phyloP scores from a whole-genome alignment of 2,329 filamentous ascomycete genomes.

The Microsporum audouinii region DNA sequence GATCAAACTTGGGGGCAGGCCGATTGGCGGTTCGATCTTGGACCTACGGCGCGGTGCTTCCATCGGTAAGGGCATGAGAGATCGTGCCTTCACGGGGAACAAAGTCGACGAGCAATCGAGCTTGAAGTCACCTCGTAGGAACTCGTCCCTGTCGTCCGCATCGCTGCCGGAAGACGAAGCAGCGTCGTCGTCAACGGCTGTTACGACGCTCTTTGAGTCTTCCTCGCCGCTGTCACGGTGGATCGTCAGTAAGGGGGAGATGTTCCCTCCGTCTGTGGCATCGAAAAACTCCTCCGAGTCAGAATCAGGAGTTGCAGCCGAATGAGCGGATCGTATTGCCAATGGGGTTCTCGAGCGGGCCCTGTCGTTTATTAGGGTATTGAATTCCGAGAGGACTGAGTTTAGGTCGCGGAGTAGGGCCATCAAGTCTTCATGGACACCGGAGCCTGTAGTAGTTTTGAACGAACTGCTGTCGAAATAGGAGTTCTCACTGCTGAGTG shows the following conservation, averaged over 20 bases:
- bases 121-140: constrained; percentile 24
- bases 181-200: constrained; percentile 34
- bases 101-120: constrained; percentile 38
- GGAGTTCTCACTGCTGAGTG: constrained; percentile 28
- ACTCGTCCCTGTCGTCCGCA: constrained; percentile 37
- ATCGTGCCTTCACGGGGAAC: constrained; percentile 66
- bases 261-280: constrained; percentile 55
- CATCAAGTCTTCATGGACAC: constrained; percentile 70
- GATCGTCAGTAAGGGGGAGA: constrained; percentile 63
- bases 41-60: constrained; percentile 54
- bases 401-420: constrained; percentile 78
- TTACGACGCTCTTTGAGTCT: constrained; percentile 44
- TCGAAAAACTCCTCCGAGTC: constrained; percentile 88
- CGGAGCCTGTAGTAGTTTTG: constrained; percentile 20
- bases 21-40: constrained; percentile 60
- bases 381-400: constrained; percentile 70
- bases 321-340: constrained; percentile 46
- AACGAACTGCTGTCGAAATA: background rate
- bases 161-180: constrained; percentile 48
- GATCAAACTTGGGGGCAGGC: constrained; percentile 79
- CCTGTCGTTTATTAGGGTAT: constrained; percentile 61
- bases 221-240: constrained; percentile 60
- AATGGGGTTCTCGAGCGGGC: constrained; percentile 50
- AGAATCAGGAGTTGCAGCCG: constrained; percentile 55
- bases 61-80: constrained; percentile 65